These are phyloP conservation scores for Sporisorium reilianum DNA, from an alignment of 1,284 basidiomycete species.

Conservation along the genomic window DNA sequence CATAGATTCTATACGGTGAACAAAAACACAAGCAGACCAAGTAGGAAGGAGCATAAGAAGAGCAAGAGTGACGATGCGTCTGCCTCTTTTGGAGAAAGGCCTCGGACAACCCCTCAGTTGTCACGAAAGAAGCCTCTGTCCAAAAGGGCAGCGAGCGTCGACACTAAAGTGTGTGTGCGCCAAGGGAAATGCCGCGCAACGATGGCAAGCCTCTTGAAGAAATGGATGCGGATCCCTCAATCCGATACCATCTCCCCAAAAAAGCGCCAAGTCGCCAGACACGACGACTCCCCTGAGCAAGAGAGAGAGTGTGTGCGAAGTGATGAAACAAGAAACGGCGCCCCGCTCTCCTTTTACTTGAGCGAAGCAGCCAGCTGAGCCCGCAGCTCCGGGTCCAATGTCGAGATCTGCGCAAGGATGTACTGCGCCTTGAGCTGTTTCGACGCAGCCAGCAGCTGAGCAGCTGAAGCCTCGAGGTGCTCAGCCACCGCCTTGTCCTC, in stretches of 20 bases:
- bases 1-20: slow-evolving; percentile 45
- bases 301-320: too few relatives aligned
- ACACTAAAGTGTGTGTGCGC: neutral
- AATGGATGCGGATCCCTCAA: slow-evolving; percentile 38
- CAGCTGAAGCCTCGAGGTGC: slow-evolving; percentile 61
- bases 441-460: slow-evolving; percentile 49
- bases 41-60: slow-evolving; percentile 5
- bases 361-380: slow-evolving; percentile 46
- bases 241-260: slow-evolving; percentile 4
- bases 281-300: neutral
- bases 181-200: neutral
- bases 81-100: neutral
- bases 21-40: slow-evolving; percentile 6
- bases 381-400: slow-evolving; percentile 59
- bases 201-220: neutral
- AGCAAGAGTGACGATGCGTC: neutral
- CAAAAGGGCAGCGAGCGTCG: neutral
- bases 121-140: neutral
- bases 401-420: slow-evolving; percentile 62
- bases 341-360: slow-evolving; percentile 10
- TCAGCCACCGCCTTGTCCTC: slow-evolving; percentile 60
- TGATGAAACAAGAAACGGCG: neutral
- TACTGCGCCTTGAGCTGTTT: slow-evolving; percentile 55
- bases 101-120: slow-evolving; percentile 39
- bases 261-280: neutral